Percentiles rank a stretch among this genome's conserved stretches.
phyloP scores from a whole-genome alignment of 768 basidiomycete genomes.

The Tylopilus intermedius region DNA sequence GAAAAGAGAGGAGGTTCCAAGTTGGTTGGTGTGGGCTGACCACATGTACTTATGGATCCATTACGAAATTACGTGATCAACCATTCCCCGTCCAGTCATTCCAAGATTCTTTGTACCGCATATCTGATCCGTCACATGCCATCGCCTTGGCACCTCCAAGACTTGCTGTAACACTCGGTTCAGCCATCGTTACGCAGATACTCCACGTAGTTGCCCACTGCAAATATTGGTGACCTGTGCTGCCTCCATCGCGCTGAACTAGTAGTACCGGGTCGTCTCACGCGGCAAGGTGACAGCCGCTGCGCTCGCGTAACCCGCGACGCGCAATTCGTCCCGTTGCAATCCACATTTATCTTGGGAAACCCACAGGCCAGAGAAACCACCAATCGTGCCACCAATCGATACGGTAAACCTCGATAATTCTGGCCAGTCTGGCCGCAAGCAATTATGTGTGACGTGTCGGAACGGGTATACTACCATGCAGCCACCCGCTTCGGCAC shows the following conservation, averaged over 20 bases:
- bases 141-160: no score
- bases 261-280: no score
- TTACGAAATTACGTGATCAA: neutral
- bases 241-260: no score
- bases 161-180: no score
- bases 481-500: constrained; percentile 78
- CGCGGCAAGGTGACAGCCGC: no score
- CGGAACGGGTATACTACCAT: constrained; percentile 45
- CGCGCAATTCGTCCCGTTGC: neutral
- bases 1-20: neutral
- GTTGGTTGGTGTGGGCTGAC: neutral
- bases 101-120: no score
- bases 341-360: neutral
- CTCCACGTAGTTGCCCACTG: no score
- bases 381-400: constrained; percentile 2
- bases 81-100: neutral
- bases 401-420: no score
- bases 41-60: constrained; percentile 3
- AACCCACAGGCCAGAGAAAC: constrained; percentile 49
- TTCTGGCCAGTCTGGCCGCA: neutral
- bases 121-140: neutral
- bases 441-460: constrained; percentile 36
- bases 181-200: no score
- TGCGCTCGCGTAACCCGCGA: neutral
- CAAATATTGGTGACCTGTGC: neutral